Conservation (phyloP, 495 filamentous ascomycete genomes). For the Penicillium longicatenatum region DNA sequence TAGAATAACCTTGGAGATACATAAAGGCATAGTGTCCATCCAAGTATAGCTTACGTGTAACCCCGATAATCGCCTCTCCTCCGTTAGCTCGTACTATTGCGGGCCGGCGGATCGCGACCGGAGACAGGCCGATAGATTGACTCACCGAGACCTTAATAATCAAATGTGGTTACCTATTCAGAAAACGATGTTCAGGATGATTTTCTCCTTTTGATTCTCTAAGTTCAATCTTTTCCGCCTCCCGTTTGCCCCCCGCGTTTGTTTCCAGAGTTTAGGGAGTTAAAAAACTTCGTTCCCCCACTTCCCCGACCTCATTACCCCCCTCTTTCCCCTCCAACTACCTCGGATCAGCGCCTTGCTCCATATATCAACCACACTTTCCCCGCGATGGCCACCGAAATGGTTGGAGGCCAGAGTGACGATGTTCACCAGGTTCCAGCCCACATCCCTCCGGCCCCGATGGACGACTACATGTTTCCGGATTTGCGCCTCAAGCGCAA, state of each 20-base stretch:
- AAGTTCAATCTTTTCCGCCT: slow-evolving; percentile 25
- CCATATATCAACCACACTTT: slow-evolving; percentile 7
- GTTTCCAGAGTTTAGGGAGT: background rate
- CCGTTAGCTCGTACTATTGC: background rate
- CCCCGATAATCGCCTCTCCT: no score
- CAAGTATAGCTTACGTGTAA: background rate
- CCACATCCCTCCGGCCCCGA: slow-evolving; percentile 28
- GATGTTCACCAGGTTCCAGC: slow-evolving; percentile 31
- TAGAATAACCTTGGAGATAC: background rate
- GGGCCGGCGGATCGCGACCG: background rate
- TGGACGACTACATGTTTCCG: slow-evolving; percentile 72
- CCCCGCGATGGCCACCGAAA: slow-evolving; percentile 32
- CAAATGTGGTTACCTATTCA: slow-evolving; percentile 1
- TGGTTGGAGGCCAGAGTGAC: slow-evolving; percentile 34
- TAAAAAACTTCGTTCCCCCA: slow-evolving; percentile 3
- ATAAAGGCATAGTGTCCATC: no score
- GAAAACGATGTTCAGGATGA: background rate
- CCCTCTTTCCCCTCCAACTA: slow-evolving; percentile 15
- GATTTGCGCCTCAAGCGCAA: slow-evolving; percentile 64
- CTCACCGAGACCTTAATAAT: slow-evolving; percentile 34
- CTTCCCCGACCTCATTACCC: slow-evolving; percentile 2
- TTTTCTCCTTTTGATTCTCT: background rate
- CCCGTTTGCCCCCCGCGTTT: slow-evolving; percentile 11
- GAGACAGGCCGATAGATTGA: slow-evolving; percentile 22
- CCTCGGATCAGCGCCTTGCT: slow-evolving; percentile 1